Evolutionary conservation across 305 asterid genomes (phyloP), one percentile per base, ranked within the genome.

Genomic region (Fraxinus sp.): DNA sequence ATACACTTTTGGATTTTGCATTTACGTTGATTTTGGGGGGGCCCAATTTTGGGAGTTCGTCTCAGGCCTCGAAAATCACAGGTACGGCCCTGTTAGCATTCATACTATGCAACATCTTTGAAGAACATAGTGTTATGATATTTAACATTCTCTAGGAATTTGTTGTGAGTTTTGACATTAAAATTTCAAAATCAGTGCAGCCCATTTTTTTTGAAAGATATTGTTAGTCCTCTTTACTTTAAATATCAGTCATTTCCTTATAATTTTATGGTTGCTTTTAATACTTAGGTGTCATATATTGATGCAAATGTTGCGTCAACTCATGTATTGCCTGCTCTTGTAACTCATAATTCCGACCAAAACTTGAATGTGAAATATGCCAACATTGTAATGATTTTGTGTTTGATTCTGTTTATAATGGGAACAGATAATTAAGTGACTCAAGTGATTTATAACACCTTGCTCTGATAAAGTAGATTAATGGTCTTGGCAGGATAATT

Each of bases 271-370:
- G 39, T 11, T 72, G 71, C 78, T 76, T 62, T 76, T 62, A 49
- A 64, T 78, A 64, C 16, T 76, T 82, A 78, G 99, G 98, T 96
- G 62, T 97, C 99, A 16, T 93, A 91, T 84, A 80, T 90, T 83
- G 98, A 94, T 82, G 93, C 91, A 66, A 97, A 97, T 88, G 93
- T 91, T 77, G 97, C 96, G 82, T 88, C 99, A 4, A 86, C 96
- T 84, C 97, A 94, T 85, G 96, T 93, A 82, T 89, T 97, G 87
- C 99, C 98, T 85, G 99, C 98, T 80, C 97, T 97, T 76, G 95
- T 96, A 83, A 96, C 99, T 30, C 98, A 93, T 78, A 98, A 98
- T 73, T 92, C 99, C 55, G 98, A 97, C 90, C 99, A 91, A 88
- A 94, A 94, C 88, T 88, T 94, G 88, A 89, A 87, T 41, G 98